Evolutionary conservation across 306 rosid species (phyloP), one percentile per base, ranked within the genome.

Genomic region (Vicia faba): DNA sequence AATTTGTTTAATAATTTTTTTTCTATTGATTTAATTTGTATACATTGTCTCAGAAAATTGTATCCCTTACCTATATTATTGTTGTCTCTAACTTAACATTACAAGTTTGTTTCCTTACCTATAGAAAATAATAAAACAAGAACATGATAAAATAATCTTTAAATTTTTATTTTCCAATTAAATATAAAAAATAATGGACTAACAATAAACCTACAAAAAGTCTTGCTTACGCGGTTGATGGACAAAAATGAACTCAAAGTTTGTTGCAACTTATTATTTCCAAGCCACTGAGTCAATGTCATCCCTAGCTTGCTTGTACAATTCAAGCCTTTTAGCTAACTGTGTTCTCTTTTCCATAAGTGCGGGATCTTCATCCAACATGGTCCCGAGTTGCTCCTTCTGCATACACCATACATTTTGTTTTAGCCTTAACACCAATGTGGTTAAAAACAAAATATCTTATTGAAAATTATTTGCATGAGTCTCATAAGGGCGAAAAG

Each of bases 231-330:
- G 11, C 15, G 8, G 11, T 46, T 51, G 60, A 51, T 46, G 44
- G 7, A 8, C 64, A 50, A 62, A 72, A 51, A 51, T 63, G 55
- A 50, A 63, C 25, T 19, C 39, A 50, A 9, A 23, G 16, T 64
- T 7, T 25, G 5, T 40, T 64, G 64, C 28, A 72, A 40, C 5
- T 7, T 12, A 41, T 73, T 54, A 18, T 64, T 73, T 73, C 71
- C 78, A 73, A 41, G 78, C 78, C 38, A 73, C 78, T 18, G 56
- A 26, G 18, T 73, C 46, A 64, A 73, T 73, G 49, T 73, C 71
- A 73, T 73, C 78, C 71, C 69, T 73, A 41, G 78, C 78, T 73
- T 73, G 78, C 66, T 73, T 64, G 71, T 64, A 64, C 20, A 73
- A 53, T 64, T 73, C 78, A 63, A 72, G 77, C 64, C 71, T 63